Conservation (phyloP, 345 rosid species). For the Noccaea bulbosa region DNA sequence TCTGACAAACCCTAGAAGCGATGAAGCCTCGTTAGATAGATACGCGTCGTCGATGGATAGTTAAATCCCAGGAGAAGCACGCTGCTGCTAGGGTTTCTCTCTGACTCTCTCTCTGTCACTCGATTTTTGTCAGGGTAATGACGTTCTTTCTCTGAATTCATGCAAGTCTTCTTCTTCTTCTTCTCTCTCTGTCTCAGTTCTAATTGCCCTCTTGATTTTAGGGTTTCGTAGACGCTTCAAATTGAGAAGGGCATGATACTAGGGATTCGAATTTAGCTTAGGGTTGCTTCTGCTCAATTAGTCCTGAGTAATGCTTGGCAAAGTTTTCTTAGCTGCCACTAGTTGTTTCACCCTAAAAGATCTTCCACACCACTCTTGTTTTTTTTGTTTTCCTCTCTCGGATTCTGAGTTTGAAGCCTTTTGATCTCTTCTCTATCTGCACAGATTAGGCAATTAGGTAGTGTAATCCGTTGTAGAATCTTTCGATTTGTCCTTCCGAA, state of each 20-base stretch:
- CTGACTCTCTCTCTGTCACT: conserved; percentile 12
- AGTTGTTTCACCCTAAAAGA: conserved; percentile 10
- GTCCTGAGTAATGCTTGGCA: background rate
- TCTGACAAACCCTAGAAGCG: conserved; percentile 14
- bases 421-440: conserved; percentile 11
- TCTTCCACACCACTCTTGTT: conserved; percentile 18
- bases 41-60: background rate
- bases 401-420: background rate
- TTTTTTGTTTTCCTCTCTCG: background rate
- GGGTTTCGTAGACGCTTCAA: conserved; percentile 22
- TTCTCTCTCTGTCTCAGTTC: background rate
- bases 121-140: conserved; percentile 13
- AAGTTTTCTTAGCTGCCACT: conserved; percentile 16
- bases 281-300: background rate
- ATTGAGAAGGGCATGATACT: background rate
- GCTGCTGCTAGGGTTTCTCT: conserved; percentile 37
- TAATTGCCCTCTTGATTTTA: conserved; percentile 14
- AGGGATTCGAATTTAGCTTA: conserved; percentile 17
- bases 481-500: background rate
- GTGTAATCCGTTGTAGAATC: conserved; percentile 16
- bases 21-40: conserved; percentile 23
- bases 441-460: background rate
- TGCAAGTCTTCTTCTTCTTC: conserved; percentile 19
- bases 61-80: conserved; percentile 22
- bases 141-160: conserved; percentile 16